Percentiles rank a stretch among this genome's conserved stretches.
Conservation (phyloP, 2,329 filamentous ascomycete genomes). For the Hypoxylon sp. region DNA sequence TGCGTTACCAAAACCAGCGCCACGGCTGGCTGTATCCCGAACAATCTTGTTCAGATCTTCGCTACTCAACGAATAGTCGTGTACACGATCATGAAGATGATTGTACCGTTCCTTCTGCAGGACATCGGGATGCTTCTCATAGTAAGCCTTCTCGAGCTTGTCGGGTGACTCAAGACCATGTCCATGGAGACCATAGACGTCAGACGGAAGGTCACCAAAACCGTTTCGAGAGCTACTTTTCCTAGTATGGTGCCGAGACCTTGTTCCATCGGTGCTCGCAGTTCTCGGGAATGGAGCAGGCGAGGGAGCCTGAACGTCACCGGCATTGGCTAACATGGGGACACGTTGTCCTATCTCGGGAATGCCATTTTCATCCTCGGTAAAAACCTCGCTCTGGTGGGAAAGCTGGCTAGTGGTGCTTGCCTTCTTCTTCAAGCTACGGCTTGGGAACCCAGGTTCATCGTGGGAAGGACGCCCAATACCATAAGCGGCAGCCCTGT, state of each 20-base stretch:
- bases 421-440: conserved; percentile 73
- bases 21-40: conserved; percentile 74
- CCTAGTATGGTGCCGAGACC: conserved; percentile 72
- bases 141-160: conserved; percentile 92
- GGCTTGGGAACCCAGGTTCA: conserved; percentile 65
- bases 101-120: conserved; percentile 79
- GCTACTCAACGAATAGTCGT: conserved; percentile 88
- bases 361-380: conserved; percentile 86
- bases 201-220: conserved; percentile 79
- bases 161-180: conserved; percentile 83
- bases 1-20: conserved; percentile 66
- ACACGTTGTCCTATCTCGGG: conserved; percentile 93
- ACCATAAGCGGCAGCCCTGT: conserved; percentile 85
- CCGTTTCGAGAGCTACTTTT: conserved; percentile 78
- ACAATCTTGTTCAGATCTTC: conserved; percentile 93
- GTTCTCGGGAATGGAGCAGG: conserved; percentile 76
- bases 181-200: conserved; percentile 93
- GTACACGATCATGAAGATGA: conserved; percentile 68
- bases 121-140: conserved; percentile 89
- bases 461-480: conserved; percentile 77
- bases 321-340: conserved; percentile 92
- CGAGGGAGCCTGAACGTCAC: conserved; percentile 95
- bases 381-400: conserved; percentile 64
- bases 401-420: conserved; percentile 69
- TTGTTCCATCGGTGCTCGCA: conserved; percentile 55